Conservation (phyloP, 2,329 filamentous ascomycete genomes). For the Dothideomycetidae sp. region DNA sequence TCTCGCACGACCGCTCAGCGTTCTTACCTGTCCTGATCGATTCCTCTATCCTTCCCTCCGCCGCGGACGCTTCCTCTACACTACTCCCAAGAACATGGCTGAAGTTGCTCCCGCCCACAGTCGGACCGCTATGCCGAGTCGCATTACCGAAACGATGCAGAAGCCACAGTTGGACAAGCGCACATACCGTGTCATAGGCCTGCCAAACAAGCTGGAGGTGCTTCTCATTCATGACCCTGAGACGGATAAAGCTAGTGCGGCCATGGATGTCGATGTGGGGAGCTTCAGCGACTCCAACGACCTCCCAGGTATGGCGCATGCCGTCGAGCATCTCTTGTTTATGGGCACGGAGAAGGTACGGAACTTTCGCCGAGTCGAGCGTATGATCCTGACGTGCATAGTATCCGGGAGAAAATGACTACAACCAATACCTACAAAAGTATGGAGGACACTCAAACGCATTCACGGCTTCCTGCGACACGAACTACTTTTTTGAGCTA, state of each 20-base stretch:
- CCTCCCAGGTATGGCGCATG: slow-evolving; percentile 91
- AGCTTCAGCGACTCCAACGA: slow-evolving; percentile 85
- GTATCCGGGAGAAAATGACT: slow-evolving; percentile 90
- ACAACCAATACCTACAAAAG: slow-evolving; percentile 79
- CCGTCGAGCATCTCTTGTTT: slow-evolving; percentile 89
- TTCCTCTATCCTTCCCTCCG: too few relatives aligned
- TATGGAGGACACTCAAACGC: slow-evolving; percentile 91
- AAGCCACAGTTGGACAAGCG: slow-evolving; percentile 76
- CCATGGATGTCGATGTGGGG: slow-evolving; percentile 89
- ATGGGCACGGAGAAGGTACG: slow-evolving; percentile 91
- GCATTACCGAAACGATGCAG: slow-evolving; percentile 54
- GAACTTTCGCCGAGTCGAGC: background rate
- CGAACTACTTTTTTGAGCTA: slow-evolving; percentile 96
- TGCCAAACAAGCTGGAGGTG: slow-evolving; percentile 78
- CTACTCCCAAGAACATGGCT: slow-evolving; percentile 8
- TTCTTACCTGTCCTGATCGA: too few relatives aligned
- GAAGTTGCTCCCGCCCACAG: slow-evolving; percentile 8
- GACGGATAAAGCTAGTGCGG: slow-evolving; percentile 92
- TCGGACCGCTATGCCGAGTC: slow-evolving; percentile 18
- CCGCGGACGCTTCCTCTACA: too few relatives aligned
- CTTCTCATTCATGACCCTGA: slow-evolving; percentile 86
- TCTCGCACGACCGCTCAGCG: too few relatives aligned
- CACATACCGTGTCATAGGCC: slow-evolving; percentile 70
- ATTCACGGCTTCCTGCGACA: slow-evolving; percentile 83
- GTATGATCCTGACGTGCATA: slow-evolving; percentile 20